Evolutionary conservation across 371 early-diverging fungal genomes (phyloP).

Genomic region (Phascolomyces articulosus): DNA sequence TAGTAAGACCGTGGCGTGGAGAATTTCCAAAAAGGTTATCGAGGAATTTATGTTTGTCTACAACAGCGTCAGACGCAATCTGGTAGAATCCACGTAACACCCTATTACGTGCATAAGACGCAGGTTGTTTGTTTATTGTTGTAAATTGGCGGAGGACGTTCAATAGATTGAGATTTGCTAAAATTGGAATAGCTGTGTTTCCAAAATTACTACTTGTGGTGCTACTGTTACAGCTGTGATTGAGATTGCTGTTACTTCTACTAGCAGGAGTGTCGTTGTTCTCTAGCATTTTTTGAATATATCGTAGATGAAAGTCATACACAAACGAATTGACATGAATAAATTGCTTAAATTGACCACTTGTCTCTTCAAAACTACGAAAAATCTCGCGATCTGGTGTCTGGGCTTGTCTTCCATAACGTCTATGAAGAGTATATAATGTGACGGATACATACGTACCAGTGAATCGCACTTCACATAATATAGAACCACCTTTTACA

Average conservation of each 20-base stretch:
- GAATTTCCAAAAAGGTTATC: constrained; percentile 75
- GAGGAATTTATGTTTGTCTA: constrained; percentile 53
- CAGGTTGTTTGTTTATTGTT: constrained; percentile 32
- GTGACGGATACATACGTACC: constrained; percentile 74
- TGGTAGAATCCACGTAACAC: constrained; percentile 58
- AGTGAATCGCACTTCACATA: constrained; percentile 76
- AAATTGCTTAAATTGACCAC: constrained; percentile 64
- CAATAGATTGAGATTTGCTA: constrained; percentile 13
- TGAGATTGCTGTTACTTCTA: too few relatives aligned
- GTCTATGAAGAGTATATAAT: constrained; percentile 69
- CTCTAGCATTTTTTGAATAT: constrained; percentile 61
- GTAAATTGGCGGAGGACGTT: constrained; percentile 13
- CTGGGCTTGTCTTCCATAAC: constrained; percentile 44
- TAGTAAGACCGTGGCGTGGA: constrained; percentile 62
- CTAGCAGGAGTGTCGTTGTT: constrained; percentile 2
- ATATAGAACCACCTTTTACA: constrained; percentile 68
- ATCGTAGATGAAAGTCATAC: constrained; percentile 80
- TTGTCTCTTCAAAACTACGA: constrained; percentile 63
- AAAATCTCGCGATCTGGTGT: constrained; percentile 25
- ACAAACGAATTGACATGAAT: constrained; percentile 84
- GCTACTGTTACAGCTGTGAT: too few relatives aligned
- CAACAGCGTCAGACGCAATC: constrained; percentile 25
- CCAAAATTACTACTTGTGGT: too few relatives aligned
- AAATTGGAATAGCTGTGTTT: not conserved
- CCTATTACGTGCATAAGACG: constrained; percentile 66